Base-by-base conservation (phyloP, 768 basidiomycete genomes). In the Pisolithus sp. region DNA sequence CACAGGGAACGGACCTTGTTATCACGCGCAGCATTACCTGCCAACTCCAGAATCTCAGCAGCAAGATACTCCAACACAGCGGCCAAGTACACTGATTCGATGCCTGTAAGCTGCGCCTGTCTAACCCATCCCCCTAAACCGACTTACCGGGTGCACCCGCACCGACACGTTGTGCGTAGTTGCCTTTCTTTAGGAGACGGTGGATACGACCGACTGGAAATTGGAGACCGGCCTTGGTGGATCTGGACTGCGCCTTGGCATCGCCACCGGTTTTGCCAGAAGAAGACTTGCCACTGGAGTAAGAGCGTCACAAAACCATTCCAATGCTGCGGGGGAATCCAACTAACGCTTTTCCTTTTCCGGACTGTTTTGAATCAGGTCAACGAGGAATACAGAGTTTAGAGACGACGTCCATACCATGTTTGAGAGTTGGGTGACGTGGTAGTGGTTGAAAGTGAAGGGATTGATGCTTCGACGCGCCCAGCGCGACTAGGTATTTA, bases 181-280 rank as follows among this genome's bases (percentile, higher is more conserved):
- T 85, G 38, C 82, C 83, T 62, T 77, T 76, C 73, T 85, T 88
- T 67, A 91, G 64, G 18, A 85, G 71, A 68, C 89, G 79, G 70
- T 87, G 86, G 59, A 92, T 85, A 77, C 89, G 85, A 67, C 83
- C 82, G 53, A 91, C 89, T 51, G 89, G 86, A 72, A 92, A 87
- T 60, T 81, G 81, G 52, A 83, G 71, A 55, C 81, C 79, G 4
- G 80, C 79, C 67, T 76, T 78, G 46, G 76, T 69, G 13, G 90
- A 89, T 52, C 86, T 82, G 49, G 86, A 83, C 62, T 81, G 76
- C 7, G 76, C 71, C 71, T 85, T 85, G 57, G 68, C 51, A 49
- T 81, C 78, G 41, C 69, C 70, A 51, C 80, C 73, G 23, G 75
- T 71, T 68, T 78, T 73, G 2, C 73, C 74, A 57, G 69, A 71